These are phyloP conservation scores for Diaporthe humulicola DNA, from an alignment of 2,329 filamentous ascomycete genomes.

Conservation along the genomic window DNA sequence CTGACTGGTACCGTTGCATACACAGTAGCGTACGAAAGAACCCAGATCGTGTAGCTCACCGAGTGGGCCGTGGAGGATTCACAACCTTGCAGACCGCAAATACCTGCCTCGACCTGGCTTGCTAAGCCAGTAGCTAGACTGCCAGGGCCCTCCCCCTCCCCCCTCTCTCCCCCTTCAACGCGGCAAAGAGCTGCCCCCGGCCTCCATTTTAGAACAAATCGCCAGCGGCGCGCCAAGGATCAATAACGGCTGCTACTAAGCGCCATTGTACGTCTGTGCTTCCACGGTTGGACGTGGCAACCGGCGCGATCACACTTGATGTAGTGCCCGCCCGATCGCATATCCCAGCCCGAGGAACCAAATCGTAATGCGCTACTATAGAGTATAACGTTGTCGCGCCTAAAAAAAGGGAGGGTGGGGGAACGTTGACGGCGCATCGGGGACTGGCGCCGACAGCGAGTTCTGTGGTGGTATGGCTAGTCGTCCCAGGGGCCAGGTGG, in stretches of 20 bases:
- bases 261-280: slow-evolving; percentile 20
- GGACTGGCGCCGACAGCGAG: background rate
- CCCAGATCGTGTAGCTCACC: slow-evolving; percentile 11
- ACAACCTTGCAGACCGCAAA: slow-evolving; percentile 9
- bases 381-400: background rate
- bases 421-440: background rate
- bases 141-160: background rate
- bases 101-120: background rate
- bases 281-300: slow-evolving; percentile 15
- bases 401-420: background rate
- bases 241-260: slow-evolving; percentile 24
- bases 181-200: slow-evolving; percentile 1
- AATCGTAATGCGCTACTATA: background rate
- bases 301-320: slow-evolving; percentile 16
- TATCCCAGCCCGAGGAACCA: slow-evolving; percentile 9
- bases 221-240: slow-evolving; percentile 16
- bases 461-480: background rate
- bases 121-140: background rate
- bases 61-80: slow-evolving; percentile 20
- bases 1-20: slow-evolving; percentile 12
- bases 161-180: background rate
- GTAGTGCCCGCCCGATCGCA: slow-evolving; percentile 5
- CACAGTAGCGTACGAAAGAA: slow-evolving; percentile 20
- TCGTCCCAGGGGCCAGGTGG: background rate
- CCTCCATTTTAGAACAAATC: background rate